A percentile compares a stretch with the other conserved stretches of the same genome.
These are phyloP conservation scores for Scytalidium sp. DNA, from an alignment of 2,329 filamentous ascomycete genomes.

Conservation along the genomic window DNA sequence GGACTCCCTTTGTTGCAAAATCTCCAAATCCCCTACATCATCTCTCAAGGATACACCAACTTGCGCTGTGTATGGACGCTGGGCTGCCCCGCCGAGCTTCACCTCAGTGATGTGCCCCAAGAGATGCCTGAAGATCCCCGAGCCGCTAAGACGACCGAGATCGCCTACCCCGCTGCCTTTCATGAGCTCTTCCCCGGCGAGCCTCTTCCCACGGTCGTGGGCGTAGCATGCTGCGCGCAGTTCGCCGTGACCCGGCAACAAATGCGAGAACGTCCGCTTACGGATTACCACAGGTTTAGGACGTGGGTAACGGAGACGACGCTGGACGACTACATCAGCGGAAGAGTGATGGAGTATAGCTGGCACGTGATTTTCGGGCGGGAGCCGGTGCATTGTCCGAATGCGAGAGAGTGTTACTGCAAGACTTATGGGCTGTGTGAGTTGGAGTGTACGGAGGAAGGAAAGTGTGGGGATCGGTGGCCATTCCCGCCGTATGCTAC, in stretches of 20 bases:
- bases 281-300: constrained; percentile 54
- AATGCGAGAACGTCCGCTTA: constrained; percentile 43
- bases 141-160: constrained; percentile 41
- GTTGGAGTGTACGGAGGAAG: constrained; percentile 37
- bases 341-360: constrained; percentile 60
- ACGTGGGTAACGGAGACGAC: constrained; percentile 58
- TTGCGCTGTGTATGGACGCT: constrained; percentile 57
- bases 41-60: constrained; percentile 55
- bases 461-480: constrained; percentile 56
- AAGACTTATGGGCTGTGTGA: constrained; percentile 62
- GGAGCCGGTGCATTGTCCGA: constrained; percentile 56
- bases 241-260: constrained; percentile 57
- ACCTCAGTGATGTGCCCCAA: constrained; percentile 32
- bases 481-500: constrained; percentile 53
- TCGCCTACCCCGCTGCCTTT: constrained; percentile 40
- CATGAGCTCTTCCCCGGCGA: constrained; percentile 40
- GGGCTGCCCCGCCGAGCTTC: constrained; percentile 50
- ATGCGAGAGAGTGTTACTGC: constrained; percentile 62
- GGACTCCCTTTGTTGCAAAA: constrained; percentile 47
- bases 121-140: constrained; percentile 32
- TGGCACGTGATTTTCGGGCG: constrained; percentile 66
- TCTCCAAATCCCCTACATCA: constrained; percentile 48
- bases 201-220: constrained; percentile 43
- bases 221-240: constrained; percentile 61
- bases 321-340: constrained; percentile 51